Evolutionary conservation across 805 yeast species (phyloP).

Genomic region (Huiozyma naganishii): DNA sequence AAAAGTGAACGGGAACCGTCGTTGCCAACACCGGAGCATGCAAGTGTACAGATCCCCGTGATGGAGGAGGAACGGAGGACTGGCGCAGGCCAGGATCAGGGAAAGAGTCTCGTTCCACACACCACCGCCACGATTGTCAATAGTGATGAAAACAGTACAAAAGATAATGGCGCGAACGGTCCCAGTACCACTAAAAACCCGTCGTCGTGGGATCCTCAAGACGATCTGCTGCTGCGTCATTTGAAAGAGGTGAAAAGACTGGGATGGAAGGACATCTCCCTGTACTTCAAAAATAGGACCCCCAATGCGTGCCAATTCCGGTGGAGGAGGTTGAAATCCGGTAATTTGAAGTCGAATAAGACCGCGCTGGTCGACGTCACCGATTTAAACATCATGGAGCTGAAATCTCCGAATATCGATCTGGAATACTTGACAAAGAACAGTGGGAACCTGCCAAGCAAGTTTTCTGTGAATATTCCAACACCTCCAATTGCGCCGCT

Average conservation of each 20-base stretch:
- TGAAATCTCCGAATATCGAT: background rate
- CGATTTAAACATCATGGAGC: background rate
- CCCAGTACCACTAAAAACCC: conserved; percentile 27
- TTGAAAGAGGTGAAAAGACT: conserved; percentile 72
- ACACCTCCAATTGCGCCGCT: background rate
- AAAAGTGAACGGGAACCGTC: too few relatives aligned
- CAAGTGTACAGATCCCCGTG: too few relatives aligned
- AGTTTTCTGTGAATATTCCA: background rate
- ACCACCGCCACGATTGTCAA: too few relatives aligned
- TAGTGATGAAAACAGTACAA: too few relatives aligned
- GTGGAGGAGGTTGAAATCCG: conserved; percentile 62
- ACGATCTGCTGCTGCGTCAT: conserved; percentile 59
- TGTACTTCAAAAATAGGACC: conserved; percentile 67
- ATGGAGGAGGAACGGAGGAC: too few relatives aligned
- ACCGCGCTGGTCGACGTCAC: conserved; percentile 14
- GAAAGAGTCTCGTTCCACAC: too few relatives aligned
- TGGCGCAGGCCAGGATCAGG: too few relatives aligned
- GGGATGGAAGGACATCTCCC: conserved; percentile 84
- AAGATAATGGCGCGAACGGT: too few relatives aligned
- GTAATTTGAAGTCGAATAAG: conserved; percentile 30
- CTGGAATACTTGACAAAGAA: background rate
- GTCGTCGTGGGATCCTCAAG: conserved; percentile 73
- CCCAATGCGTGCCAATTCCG: conserved; percentile 86
- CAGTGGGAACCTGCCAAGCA: background rate
- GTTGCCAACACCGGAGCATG: too few relatives aligned